Evolutionary conservation across 306 rosid species (phyloP).

Genomic region (Oemleria cerasiformis): DNA sequence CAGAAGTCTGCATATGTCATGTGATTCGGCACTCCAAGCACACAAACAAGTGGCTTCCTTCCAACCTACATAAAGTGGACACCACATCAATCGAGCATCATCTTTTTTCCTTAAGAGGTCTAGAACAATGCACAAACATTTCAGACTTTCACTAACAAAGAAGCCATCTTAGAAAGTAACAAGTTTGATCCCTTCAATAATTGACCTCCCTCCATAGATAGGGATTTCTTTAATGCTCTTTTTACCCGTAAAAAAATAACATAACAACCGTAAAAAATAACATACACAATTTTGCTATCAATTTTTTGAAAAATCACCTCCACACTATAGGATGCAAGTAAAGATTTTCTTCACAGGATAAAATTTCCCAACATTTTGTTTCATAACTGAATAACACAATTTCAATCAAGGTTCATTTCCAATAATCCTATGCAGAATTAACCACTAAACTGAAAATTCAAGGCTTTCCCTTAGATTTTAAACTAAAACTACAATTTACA

Average conservation of each 20-base stretch:
- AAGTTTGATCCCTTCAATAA: not conserved
- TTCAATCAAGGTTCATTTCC: not conserved
- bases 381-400: not conserved
- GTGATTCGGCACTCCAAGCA: conserved; percentile 90
- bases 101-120: not conserved
- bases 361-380: not conserved
- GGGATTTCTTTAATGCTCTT: not conserved
- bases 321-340: not conserved
- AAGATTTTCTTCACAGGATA: not conserved
- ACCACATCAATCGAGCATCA: not conserved
- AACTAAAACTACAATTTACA: not conserved
- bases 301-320: not conserved
- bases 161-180: not conserved
- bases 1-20: conserved; percentile 97
- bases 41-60: conserved; percentile 76
- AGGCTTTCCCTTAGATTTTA: not conserved
- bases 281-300: not conserved
- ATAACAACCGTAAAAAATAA: not conserved
- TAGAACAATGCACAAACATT: not conserved
- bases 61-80: conserved; percentile 44
- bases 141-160: not conserved
- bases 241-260: not conserved
- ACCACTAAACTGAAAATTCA: not conserved
- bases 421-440: not conserved
- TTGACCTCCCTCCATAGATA: not conserved